Evolutionary conservation across 2,329 filamentous ascomycete genomes (phyloP).

Genomic region (Fusarium continuum): DNA sequence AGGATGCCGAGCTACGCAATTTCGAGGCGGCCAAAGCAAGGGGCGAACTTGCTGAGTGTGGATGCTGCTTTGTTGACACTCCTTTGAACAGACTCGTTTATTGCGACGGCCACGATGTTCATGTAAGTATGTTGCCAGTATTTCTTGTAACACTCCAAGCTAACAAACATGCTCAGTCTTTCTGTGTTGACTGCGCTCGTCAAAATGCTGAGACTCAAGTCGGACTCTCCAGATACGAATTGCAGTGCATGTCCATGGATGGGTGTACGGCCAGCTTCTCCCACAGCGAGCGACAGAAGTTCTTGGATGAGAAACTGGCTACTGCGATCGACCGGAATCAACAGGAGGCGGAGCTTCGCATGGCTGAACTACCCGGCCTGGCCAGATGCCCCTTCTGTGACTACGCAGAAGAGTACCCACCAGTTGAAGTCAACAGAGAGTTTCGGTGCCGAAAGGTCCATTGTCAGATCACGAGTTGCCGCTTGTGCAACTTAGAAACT

Average conservation of each 20-base stretch:
- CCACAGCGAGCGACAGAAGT: constrained; percentile 60
- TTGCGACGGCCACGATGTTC: constrained; percentile 67
- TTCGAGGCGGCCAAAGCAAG: constrained; percentile 52
- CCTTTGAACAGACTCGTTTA: constrained; percentile 73
- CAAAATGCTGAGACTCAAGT: constrained; percentile 73
- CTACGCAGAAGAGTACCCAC: constrained; percentile 77
- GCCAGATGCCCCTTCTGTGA: constrained; percentile 84
- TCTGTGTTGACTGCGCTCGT: constrained; percentile 74
- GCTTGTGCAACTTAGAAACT: constrained; percentile 72
- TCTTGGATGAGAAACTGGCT: constrained; percentile 66
- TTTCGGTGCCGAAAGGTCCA: constrained; percentile 75
- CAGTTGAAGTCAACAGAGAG: constrained; percentile 73
- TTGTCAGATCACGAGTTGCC: constrained; percentile 72
- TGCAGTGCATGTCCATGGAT: constrained; percentile 76
- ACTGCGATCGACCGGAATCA: constrained; percentile 75
- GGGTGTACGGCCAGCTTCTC: constrained; percentile 72
- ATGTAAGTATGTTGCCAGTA: constrained; percentile 51
- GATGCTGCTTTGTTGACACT: constrained; percentile 75
- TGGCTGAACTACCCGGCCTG: constrained; percentile 75
- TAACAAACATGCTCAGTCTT: constrained; percentile 55
- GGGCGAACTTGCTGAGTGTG: constrained; percentile 71
- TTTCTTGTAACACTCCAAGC: not conserved
- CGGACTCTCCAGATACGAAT: constrained; percentile 72
- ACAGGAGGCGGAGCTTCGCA: constrained; percentile 73
- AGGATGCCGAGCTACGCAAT: constrained; percentile 51